Conservation (phyloP, 177 flowering plant genomes). For the Vitis hybrid region DNA sequence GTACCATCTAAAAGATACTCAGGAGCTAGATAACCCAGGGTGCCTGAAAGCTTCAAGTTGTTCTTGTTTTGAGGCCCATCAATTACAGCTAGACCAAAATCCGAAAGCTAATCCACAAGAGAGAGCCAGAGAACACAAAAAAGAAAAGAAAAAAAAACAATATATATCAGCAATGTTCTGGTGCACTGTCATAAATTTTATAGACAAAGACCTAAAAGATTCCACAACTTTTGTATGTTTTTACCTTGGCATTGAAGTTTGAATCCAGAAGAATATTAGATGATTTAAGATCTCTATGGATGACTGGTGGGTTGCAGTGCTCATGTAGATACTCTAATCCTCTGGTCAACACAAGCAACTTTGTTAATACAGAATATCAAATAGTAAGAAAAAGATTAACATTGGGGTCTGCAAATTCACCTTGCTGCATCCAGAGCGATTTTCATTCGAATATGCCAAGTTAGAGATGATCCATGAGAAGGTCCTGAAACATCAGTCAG, state of each 20-base stretch:
- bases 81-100: constrained; percentile 85
- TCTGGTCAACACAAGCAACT: constrained; percentile 46
- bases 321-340: constrained; percentile 94
- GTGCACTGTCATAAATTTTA: not conserved
- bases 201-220: constrained; percentile 2
- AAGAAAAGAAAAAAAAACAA: not conserved
- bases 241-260: constrained; percentile 90
- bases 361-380: not conserved
- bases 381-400: not conserved
- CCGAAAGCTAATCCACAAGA: constrained; percentile 62
- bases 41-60: constrained; percentile 83
- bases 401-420: constrained; percentile 30
- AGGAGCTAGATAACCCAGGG: constrained; percentile 93
- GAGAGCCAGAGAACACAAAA: not conserved
- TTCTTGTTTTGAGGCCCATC: constrained; percentile 59
- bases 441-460: constrained; percentile 88
- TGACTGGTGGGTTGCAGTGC: constrained; percentile 82
- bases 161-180: not conserved
- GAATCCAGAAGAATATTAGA: constrained; percentile 92
- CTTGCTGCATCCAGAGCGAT: constrained; percentile 94
- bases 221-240: not conserved
- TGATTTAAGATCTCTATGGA: constrained; percentile 97
- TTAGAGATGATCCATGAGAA: constrained; percentile 67
- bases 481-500: constrained; percentile 50
- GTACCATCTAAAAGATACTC: constrained; percentile 94